Conservation (phyloP, 2,329 filamentous ascomycete species). For the Colletotrichum agaves region DNA sequence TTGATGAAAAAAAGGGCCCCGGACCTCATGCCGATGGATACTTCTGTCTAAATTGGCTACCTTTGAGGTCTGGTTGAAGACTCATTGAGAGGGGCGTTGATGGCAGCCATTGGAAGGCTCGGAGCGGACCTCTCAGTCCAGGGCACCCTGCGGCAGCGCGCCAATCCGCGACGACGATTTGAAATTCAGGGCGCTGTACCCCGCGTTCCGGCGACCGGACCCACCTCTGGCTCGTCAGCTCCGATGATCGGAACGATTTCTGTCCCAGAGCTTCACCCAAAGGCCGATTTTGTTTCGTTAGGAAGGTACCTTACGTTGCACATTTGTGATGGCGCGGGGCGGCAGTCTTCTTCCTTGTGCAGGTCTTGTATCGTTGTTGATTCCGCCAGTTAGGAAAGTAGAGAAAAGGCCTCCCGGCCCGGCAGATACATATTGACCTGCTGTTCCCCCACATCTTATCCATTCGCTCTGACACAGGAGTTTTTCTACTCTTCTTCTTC, state of each 20-base stretch:
- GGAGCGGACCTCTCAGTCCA: slow-evolving; percentile 20
- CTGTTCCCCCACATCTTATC: slow-evolving; percentile 35
- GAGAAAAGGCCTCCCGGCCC: slow-evolving; percentile 33
- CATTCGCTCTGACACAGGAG: slow-evolving; percentile 25
- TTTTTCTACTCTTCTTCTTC: slow-evolving; percentile 26
- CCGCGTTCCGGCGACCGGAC: slow-evolving; percentile 52
- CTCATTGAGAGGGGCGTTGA: slow-evolving; percentile 12
- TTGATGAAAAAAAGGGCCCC: no score
- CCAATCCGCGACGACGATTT: slow-evolving; percentile 46
- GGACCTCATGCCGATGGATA: no score
- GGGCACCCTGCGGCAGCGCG: slow-evolving; percentile 22
- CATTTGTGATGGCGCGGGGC: slow-evolving; percentile 28
- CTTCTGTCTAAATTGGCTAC: no score
- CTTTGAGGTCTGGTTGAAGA: background rate
- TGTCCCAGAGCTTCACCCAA: slow-evolving; percentile 25
- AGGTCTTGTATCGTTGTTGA: slow-evolving; percentile 16
- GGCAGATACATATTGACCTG: slow-evolving; percentile 37
- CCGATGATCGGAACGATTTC: slow-evolving; percentile 46
- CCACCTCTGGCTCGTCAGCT: slow-evolving; percentile 35
- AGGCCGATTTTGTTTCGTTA: slow-evolving; percentile 1
- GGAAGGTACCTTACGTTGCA: slow-evolving; percentile 23
- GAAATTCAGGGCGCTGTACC: slow-evolving; percentile 47
- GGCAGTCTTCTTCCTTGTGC: slow-evolving; percentile 7
- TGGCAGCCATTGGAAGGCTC: slow-evolving; percentile 28
- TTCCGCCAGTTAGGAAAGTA: background rate